Percentiles rank a stretch among this genome's conserved stretches.
These are phyloP conservation scores for Fistulinella prunicolor DNA, from an alignment of 768 basidiomycete species.

Conservation along the genomic window DNA sequence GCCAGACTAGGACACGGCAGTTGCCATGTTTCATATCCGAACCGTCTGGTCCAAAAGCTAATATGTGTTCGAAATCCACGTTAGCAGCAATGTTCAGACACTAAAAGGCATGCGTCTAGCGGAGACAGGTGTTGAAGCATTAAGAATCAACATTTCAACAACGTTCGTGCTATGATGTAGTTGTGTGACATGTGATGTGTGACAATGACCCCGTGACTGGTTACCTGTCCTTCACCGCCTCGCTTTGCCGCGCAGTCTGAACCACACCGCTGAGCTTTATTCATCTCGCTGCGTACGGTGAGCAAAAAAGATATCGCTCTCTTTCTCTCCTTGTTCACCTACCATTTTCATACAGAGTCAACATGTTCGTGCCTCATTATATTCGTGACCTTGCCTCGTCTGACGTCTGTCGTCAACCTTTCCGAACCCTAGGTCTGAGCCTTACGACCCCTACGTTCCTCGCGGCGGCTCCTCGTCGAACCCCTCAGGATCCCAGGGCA, in stretches of 20 bases:
- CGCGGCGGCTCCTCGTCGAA: slow-evolving; percentile 68
- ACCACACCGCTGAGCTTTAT: neutral
- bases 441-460: slow-evolving; percentile 98
- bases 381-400: neutral
- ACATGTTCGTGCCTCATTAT: slow-evolving; percentile 26
- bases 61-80: too few relatives aligned
- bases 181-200: slow-evolving; percentile 21
- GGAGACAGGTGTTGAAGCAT: too few relatives aligned
- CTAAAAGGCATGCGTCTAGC: too few relatives aligned
- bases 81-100: too few relatives aligned
- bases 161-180: neutral
- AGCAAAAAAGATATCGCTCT: slow-evolving; percentile 7
- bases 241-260: slow-evolving; percentile 4
- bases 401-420: slow-evolving; percentile 6
- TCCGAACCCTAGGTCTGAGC: slow-evolving; percentile 74
- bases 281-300: slow-evolving; percentile 21
- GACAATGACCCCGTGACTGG: slow-evolving; percentile 11
- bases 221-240: slow-evolving; percentile 12
- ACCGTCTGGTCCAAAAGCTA: too few relatives aligned
- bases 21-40: too few relatives aligned
- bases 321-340: neutral
- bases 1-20: too few relatives aligned
- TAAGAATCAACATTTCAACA: neutral
- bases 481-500: slow-evolving; percentile 47
- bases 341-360: neutral